Evolutionary conservation across 176 grass and related monocot genomes (phyloP).

Genomic region (Zoysia pacifica): DNA sequence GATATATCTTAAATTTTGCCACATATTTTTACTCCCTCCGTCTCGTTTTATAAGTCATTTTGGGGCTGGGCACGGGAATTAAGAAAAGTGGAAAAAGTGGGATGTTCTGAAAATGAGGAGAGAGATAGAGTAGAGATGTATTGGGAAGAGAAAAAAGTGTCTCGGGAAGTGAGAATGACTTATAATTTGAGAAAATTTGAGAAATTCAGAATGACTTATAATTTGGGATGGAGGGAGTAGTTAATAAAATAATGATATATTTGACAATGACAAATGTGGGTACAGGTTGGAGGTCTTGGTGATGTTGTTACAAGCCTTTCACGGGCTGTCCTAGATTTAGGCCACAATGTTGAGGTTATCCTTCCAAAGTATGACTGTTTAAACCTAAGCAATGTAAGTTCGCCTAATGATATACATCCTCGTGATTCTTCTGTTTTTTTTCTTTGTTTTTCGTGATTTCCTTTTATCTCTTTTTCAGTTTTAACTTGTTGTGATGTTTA

Average conservation of each 20-base stretch:
- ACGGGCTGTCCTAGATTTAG: slow-evolving; percentile 94
- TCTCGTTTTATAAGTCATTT: too few species aligned
- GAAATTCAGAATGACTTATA: too few species aligned
- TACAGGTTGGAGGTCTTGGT: slow-evolving; percentile 89
- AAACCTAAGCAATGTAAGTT: slow-evolving; percentile 90
- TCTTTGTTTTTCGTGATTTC: background rate
- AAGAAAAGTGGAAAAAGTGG: too few species aligned
- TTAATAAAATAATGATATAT: background rate
- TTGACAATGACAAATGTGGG: slow-evolving; percentile 6
- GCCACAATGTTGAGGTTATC: slow-evolving; percentile 92
- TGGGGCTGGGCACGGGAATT: too few species aligned
- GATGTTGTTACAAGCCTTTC: slow-evolving; percentile 99
- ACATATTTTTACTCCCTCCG: background rate
- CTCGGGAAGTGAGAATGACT: too few species aligned
- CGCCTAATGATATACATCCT: slow-evolving; percentile 17
- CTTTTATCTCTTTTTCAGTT: slow-evolving; percentile 17
- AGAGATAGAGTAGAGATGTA: too few species aligned
- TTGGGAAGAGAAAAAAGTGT: too few species aligned
- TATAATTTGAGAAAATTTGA: too few species aligned
- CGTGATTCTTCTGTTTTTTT: slow-evolving; percentile 2
- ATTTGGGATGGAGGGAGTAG: background rate
- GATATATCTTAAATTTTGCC: background rate
- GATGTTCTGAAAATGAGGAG: too few species aligned
- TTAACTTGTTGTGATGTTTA: slow-evolving; percentile 12
- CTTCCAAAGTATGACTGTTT: slow-evolving; percentile 96